Evolutionary conservation across 2,329 filamentous ascomycete genomes (phyloP).

Genomic region (Fusarium pilosicola): DNA sequence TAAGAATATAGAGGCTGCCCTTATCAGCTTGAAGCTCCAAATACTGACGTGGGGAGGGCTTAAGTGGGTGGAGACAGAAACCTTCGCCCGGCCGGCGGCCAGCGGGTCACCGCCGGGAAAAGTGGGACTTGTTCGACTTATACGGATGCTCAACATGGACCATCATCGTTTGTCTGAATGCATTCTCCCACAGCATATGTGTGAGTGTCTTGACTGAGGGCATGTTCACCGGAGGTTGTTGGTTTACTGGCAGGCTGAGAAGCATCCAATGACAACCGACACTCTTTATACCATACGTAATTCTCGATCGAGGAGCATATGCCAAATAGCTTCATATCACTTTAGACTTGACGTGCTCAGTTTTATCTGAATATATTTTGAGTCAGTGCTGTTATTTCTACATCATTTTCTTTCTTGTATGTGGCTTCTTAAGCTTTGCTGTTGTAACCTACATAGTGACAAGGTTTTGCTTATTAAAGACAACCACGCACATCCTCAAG

Average conservation of each 20-base stretch:
- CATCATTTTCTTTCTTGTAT: too few relatives aligned
- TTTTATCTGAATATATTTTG: too few relatives aligned
- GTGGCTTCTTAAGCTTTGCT: neutral
- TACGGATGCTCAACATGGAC: neutral
- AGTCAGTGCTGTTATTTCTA: neutral
- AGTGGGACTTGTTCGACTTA: neutral
- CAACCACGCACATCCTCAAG: neutral
- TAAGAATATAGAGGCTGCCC: conserved; percentile 6
- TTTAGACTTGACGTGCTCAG: neutral
- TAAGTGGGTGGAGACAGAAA: neutral
- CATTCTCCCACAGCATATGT: neutral
- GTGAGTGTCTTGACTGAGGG: too few relatives aligned
- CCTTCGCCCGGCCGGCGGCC: conserved; percentile 12
- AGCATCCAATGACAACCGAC: neutral
- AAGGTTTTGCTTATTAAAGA: neutral
- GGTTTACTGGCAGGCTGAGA: neutral
- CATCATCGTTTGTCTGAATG: neutral
- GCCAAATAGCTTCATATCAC: neutral
- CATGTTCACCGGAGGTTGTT: neutral
- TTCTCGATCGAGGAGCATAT: neutral
- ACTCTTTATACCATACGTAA: neutral
- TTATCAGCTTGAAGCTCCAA: conserved; percentile 34
- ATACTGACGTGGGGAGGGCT: conserved; percentile 26
- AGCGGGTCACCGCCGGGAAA: conserved; percentile 11
- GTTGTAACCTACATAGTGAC: neutral